Base-by-base conservation (phyloP, 768 basidiomycete genomes). In the Lactifluus rugatus region DNA sequence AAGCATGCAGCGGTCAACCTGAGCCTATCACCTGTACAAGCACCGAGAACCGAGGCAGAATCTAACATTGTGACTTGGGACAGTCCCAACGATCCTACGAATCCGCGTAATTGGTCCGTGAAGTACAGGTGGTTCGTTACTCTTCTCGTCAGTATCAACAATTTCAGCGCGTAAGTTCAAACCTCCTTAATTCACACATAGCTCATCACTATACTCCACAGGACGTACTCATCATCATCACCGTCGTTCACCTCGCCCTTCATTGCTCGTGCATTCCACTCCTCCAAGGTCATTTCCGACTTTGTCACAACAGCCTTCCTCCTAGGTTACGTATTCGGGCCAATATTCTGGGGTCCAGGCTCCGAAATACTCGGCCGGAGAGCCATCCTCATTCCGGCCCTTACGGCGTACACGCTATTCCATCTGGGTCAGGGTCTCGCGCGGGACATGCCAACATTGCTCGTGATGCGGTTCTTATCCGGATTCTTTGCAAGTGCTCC, bases 401-500 rank as follows among this genome's bases (percentile, higher is more conserved):
- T 62, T 51, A 16, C 26, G 7, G 49, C 49, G 6, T 62, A 59
- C 55, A 59, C 57, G 5, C 17, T 62, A 3, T 53, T 51, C 47
- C 42, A 48, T 26, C 48, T 60, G 21, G 61, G 61, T 11, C 61
- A 60, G 48, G 47, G 34, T 2, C 52, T 61, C 46, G 52, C 54
- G 2, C 52, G 32, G 13, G 48, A 64, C 39, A 58, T 64, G 34
- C 5, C 36, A 11, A 62, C 63, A 10, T 51, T 64, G 14, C 34
- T 64, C 32, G 54, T 56, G 42, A 59, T 57, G n/a, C 64, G 66
- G 23, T 68, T 68, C 57, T 49, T 68, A 19, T 52, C 62, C 14
- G 67, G 67, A 2, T 58, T 60, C 48, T 67, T 68, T 52, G 60
- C 66, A 25, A 53, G 62, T 28, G 60, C 53, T 16, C 62, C 66